These are phyloP conservation scores for Thalassiosira sp. DNA, from an alignment of 352 stramenopile genomes.

Conservation along the genomic window DNA sequence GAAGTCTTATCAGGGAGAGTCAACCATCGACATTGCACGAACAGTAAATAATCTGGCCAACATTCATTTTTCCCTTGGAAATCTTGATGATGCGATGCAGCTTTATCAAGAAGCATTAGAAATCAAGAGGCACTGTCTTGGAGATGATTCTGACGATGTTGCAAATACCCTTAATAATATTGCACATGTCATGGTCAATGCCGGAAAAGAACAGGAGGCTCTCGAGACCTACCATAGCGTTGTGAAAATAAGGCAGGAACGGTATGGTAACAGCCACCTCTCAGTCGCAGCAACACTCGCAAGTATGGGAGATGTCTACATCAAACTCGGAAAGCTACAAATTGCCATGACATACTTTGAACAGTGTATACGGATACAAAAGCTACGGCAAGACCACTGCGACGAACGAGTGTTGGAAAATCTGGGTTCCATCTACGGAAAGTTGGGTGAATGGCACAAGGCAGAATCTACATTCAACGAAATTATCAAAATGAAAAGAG, in stretches of 20 bases:
- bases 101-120: constrained; percentile 69
- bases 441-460: constrained; percentile 59
- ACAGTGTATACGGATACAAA: constrained; percentile 55
- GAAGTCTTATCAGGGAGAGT: constrained; percentile 47
- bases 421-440: constrained; percentile 57
- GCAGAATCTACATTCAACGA: constrained; percentile 51
- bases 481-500: constrained; percentile 41
- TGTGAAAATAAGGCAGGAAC: constrained; percentile 47
- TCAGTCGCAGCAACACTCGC: constrained; percentile 52
- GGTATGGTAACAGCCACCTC: constrained; percentile 48
- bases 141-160: constrained; percentile 59
- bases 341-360: constrained; percentile 60
- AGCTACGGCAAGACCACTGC: constrained; percentile 28
- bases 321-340: constrained; percentile 54
- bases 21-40: constrained; percentile 49
- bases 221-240: constrained; percentile 54
- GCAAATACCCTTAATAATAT: constrained; percentile 79
- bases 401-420: constrained; percentile 57
- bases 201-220: constrained; percentile 51
- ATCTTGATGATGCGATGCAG: constrained; percentile 64
- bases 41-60: constrained; percentile 75
- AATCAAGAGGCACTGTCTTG: constrained; percentile 69
- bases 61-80: constrained; percentile 69
- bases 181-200: constrained; percentile 60
- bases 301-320: constrained; percentile 62